Evolutionary conservation across 2,329 filamentous ascomycete species (phyloP), one percentile per base, ranked within the genome.

Genomic region (Purpureocillium lavendulum): DNA sequence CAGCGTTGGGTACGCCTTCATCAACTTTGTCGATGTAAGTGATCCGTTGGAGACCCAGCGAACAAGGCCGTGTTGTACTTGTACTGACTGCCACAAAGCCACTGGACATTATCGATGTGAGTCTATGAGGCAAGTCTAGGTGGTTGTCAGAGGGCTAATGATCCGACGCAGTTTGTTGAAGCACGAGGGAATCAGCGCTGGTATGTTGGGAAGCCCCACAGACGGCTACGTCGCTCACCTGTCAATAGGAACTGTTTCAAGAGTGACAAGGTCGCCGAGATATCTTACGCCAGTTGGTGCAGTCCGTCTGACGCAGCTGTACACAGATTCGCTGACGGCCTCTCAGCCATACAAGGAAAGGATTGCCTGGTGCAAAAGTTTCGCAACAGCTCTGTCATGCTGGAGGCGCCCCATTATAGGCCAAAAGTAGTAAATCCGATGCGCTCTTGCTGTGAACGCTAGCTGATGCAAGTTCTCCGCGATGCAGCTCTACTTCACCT

Each of bases 1-100:
- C 45, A 94, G 88, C 57, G 90, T 97, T 42, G 92, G 92, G 34
- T 97, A 97, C 61, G 90, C 88, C 0, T 98, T 97, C 62, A 87
- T 98, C 65, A 96, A 98, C 62, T 96, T 97, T 51, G 76, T 81
- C 33, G 80, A 88, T 58, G 82, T 85, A 61, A 75, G 81, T 54
- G 9, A 16, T 21, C 7, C 24, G 26, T 8, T 7, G 8, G 26
- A 8, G 26, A 29, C 26, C 12, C n/a, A n/a, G 26, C 8, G 7
- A 29, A 13, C 29, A 30, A 32, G 12, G 10, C 26, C 21, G 16
- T 6, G 32, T 18, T 39, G 16, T 17, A 30, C 18, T 3, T 18
- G 34, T 45, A 36, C 65, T 75, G 53, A 78, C 55, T 36, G 36
- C 42, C 16, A 28, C 26, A 10, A 44, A 85, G 77, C 79, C 86